These are phyloP conservation scores for Pinus taeda DNA, from an alignment of 75 land plant genomes.

Conservation along the genomic window DNA sequence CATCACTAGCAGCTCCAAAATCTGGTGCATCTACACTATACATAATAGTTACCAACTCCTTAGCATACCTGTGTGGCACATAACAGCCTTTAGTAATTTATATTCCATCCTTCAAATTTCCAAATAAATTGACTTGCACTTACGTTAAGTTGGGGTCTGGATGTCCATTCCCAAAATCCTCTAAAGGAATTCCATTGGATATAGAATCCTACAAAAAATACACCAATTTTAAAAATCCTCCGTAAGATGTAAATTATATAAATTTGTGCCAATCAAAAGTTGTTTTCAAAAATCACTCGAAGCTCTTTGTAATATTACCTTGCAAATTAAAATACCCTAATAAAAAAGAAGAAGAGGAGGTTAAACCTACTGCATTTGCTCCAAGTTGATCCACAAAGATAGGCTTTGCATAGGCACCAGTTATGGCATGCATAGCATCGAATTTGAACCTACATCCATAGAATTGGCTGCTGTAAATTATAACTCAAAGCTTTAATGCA, in stretches of 20 bases:
- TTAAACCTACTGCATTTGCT: conserved; percentile 50
- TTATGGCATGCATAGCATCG: conserved; percentile 98
- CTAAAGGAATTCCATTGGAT: conserved; percentile 77
- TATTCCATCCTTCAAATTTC: neutral
- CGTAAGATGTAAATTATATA: neutral
- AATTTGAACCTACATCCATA: conserved; percentile 62
- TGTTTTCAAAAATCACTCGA: no score
- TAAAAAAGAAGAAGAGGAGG: neutral
- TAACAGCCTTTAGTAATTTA: conserved; percentile 3
- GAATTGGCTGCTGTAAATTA: neutral
- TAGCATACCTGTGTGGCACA: conserved; percentile 66
- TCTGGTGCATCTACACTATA: conserved; percentile 66
- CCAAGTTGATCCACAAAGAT: conserved; percentile 91
- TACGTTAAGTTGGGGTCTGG: conserved; percentile 98
- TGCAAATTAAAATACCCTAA: neutral
- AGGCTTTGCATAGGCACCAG: conserved; percentile 95
- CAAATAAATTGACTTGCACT: conserved; percentile 10
- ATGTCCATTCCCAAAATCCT: conserved; percentile 97
- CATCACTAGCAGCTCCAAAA: conserved; percentile 98
- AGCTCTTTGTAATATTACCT: neutral
- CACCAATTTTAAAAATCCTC: neutral
- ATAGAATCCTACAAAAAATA: conserved; percentile 48
- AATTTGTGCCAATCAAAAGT: neutral
- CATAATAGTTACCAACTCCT: conserved; percentile 82
- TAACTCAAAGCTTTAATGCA: no score